Evolutionary conservation across 805 yeast genomes (phyloP).

Genomic region (Ogataea trehaloabstinens): DNA sequence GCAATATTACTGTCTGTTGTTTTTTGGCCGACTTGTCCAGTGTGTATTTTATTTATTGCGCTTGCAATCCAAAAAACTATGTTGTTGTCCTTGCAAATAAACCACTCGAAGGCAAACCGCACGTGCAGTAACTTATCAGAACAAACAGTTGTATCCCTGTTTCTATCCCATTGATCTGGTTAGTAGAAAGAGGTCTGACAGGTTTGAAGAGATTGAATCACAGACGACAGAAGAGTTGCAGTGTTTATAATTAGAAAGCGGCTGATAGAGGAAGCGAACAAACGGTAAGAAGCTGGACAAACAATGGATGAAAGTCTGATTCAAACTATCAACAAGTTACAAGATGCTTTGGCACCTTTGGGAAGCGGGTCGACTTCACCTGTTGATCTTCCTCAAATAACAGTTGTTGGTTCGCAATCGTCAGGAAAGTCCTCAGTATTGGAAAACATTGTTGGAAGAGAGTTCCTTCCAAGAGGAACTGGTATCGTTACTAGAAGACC

Average conservation of each 20-base stretch:
- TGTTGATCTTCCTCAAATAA: constrained; percentile 88
- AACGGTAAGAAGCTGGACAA: too few relatives aligned
- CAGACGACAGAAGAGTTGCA: too few relatives aligned
- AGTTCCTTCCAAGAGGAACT: constrained; percentile 87
- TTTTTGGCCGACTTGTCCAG: constrained; percentile 1
- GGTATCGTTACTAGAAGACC: constrained; percentile 94
- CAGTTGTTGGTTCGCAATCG: constrained; percentile 94
- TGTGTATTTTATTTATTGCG: neutral
- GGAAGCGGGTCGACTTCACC: constrained; percentile 91
- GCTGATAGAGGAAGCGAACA: too few relatives aligned
- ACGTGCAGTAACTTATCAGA: too few relatives aligned
- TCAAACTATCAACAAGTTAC: constrained; percentile 82
- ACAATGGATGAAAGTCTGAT: constrained; percentile 75
- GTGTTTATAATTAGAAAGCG: too few relatives aligned
- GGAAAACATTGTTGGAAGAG: constrained; percentile 89
- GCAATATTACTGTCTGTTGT: constrained; percentile 1
- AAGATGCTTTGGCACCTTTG: constrained; percentile 95
- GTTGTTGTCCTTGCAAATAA: neutral
- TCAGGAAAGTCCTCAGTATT: constrained; percentile 86
- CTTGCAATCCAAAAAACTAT: neutral
- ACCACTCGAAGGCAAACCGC: too few relatives aligned
- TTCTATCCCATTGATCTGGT: too few relatives aligned
- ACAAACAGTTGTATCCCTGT: too few relatives aligned
- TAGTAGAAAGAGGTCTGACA: too few relatives aligned
- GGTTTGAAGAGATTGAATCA: too few relatives aligned